Conservation (phyloP, 495 filamentous ascomycete species). For the Podospora pseudocomata region DNA sequence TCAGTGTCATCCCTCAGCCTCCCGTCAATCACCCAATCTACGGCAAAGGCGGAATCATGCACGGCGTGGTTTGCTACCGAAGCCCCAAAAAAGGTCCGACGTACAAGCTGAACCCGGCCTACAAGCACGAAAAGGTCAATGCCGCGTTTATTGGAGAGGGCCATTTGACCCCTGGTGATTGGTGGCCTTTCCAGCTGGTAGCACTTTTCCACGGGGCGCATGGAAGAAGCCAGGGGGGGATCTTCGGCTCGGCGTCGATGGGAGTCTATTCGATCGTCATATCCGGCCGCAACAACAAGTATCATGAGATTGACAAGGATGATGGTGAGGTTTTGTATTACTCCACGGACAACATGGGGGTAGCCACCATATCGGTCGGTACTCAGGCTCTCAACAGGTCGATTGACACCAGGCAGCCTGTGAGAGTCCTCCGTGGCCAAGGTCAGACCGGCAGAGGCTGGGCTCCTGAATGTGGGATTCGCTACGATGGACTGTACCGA, state of each 20-base stretch:
- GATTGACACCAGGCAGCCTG: conserved; percentile 22
- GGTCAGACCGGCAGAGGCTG: conserved; percentile 16
- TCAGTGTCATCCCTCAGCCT: conserved; percentile 15
- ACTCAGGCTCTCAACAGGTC: conserved; percentile 41
- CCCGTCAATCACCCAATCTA: conserved; percentile 30
- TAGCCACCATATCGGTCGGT: conserved; percentile 24
- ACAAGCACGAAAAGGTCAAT: conserved; percentile 12
- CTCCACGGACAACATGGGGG: conserved; percentile 36
- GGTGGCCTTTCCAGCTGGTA: conserved; percentile 49
- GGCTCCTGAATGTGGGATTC: conserved; percentile 41
- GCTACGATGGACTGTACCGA: conserved; percentile 53
- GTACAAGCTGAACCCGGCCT: conserved; percentile 31
- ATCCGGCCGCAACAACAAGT: conserved; percentile 35
- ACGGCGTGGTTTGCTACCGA: conserved; percentile 31
- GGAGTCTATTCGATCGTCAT: conserved; percentile 49
- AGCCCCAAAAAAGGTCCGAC: background rate
- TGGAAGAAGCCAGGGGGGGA: conserved; percentile 43
- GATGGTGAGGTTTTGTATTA: conserved; percentile 44
- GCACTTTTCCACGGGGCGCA: conserved; percentile 52
- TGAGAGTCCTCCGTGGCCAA: conserved; percentile 47
- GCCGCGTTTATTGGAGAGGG: conserved; percentile 47
- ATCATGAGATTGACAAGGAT: conserved; percentile 46
- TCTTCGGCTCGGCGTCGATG: conserved; percentile 33
- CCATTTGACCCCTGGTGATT: conserved; percentile 41
- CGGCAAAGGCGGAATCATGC: conserved; percentile 37